phyloP scores from a whole-genome alignment of 768 basidiomycete genomes.

The Lactifluus pinguis region DNA sequence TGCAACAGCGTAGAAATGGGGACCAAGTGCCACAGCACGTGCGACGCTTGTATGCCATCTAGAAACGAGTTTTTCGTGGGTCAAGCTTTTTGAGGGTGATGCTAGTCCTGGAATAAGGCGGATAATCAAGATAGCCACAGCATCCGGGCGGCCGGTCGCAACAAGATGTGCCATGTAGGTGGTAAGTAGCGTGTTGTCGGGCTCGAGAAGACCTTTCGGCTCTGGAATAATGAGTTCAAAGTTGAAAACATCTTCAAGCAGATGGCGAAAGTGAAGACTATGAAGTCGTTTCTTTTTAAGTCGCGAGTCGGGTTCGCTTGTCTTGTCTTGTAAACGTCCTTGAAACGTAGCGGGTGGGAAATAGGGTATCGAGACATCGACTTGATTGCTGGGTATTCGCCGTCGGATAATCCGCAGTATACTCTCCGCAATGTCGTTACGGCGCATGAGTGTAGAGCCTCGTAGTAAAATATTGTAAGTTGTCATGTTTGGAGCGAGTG shows the following conservation, averaged over 20 bases:
- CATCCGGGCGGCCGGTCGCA: slow-evolving; percentile 37
- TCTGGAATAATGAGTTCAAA: slow-evolving; percentile 18
- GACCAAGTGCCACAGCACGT: slow-evolving; percentile 35
- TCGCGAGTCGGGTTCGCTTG: not conserved
- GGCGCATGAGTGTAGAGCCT: slow-evolving; percentile 42
- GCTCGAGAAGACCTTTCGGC: slow-evolving; percentile 17
- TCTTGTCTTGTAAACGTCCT: not conserved
- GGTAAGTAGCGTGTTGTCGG: slow-evolving; percentile 41
- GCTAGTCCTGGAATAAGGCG: slow-evolving; percentile 46
- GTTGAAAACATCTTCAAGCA: not conserved
- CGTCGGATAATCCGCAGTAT: slow-evolving; percentile 31
- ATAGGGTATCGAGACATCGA: not conserved
- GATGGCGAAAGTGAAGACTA: not conserved
- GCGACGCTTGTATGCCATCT: slow-evolving; percentile 1
- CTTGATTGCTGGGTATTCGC: slow-evolving; percentile 16
- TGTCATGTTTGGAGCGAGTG: slow-evolving; percentile 36
- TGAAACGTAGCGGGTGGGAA: not conserved
- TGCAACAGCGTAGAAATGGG: slow-evolving; percentile 48
- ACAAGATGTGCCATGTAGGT: slow-evolving; percentile 45
- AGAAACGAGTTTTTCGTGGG: not conserved
- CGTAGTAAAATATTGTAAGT: slow-evolving; percentile 55
- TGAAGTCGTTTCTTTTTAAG: not conserved
- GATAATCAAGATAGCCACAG: slow-evolving; percentile 42
- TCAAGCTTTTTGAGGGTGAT: slow-evolving; percentile 8
- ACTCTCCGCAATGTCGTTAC: slow-evolving; percentile 33